Evolutionary conservation across 2,329 filamentous ascomycete genomes (phyloP).

Genomic region (Ophiostoma ulmi): DNA sequence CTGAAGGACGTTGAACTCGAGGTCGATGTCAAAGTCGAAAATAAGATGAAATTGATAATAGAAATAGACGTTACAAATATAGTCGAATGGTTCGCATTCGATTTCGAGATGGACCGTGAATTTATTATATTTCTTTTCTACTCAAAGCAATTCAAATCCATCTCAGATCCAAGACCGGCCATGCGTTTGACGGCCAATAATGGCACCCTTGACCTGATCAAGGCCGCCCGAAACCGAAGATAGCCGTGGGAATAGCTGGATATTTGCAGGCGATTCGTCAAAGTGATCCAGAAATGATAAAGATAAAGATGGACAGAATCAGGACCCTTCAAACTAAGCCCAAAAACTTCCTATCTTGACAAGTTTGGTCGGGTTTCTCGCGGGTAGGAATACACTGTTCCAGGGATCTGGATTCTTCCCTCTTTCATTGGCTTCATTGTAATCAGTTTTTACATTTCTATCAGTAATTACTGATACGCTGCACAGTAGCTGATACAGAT

Average conservation of each 20-base stretch:
- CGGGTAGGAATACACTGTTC: neutral
- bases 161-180: neutral
- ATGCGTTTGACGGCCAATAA: neutral
- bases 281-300: neutral
- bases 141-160: neutral
- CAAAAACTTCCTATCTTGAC: constrained; percentile 2
- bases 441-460: constrained; percentile 6
- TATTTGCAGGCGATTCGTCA: neutral
- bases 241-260: constrained; percentile 10
- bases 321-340: neutral
- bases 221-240: constrained; percentile 6
- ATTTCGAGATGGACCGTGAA: neutral
- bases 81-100: neutral
- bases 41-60: neutral
- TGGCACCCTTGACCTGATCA: neutral
- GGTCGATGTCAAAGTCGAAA: neutral
- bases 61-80: neutral
- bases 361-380: neutral
- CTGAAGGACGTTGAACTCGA: neutral
- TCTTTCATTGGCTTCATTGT: neutral
- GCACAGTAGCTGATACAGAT: neutral
- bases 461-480: neutral
- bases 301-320: neutral
- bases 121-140: neutral
- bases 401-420: neutral